Evolutionary conservation across 164 flowering plant genomes (phyloP).

Genomic region (Warburgia ugandensis): DNA sequence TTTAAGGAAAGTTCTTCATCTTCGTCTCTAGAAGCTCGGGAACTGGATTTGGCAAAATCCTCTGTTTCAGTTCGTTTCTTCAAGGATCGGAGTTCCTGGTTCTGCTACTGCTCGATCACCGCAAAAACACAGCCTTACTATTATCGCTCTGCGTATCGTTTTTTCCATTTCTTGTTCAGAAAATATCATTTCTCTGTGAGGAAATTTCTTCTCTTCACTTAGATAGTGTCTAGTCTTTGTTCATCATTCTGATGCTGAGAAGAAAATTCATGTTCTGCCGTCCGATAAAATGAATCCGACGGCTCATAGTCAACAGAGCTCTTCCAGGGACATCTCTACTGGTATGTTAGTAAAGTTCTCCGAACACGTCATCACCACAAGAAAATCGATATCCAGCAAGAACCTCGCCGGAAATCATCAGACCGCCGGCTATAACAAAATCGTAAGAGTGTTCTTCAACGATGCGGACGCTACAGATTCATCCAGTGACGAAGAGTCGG

Average conservation of each 20-base stretch:
- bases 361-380: conserved; percentile 31
- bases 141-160: no score
- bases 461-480: conserved; percentile 59
- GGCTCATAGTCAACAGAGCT: neutral
- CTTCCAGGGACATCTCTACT: neutral
- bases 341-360: conserved; percentile 23
- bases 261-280: neutral
- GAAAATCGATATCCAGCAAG: conserved; percentile 7
- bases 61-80: neutral
- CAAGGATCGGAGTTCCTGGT: neutral
- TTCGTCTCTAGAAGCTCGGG: no score
- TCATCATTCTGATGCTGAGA: neutral
- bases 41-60: no score
- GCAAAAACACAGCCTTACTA: no score
- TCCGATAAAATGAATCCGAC: conserved; percentile 9
- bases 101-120: no score
- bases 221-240: no score
- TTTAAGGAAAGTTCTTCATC: no score
- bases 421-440: conserved; percentile 7
- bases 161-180: no score
- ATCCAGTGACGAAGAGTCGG: conserved; percentile 44
- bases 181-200: no score
- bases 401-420: neutral
- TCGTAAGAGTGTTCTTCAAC: conserved; percentile 33
- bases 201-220: no score